A percentile compares a stretch with the other conserved stretches of the same genome.
Evolutionary conservation across 176 grass and related monocot genomes (phyloP).

Genomic region (Carex myosuroides): DNA sequence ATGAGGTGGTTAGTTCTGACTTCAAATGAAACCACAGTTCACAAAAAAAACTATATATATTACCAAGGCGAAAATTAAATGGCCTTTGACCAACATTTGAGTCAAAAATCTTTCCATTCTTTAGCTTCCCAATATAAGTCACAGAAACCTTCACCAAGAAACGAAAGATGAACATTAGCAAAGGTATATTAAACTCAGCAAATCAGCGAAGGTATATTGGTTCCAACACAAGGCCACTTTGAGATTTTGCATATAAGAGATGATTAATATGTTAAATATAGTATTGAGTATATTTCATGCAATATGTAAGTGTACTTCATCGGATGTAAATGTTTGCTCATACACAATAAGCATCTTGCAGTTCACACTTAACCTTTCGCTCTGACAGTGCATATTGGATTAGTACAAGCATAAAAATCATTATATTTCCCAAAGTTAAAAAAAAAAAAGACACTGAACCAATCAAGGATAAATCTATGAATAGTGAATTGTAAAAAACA

Average conservation of each 20-base stretch:
- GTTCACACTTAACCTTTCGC: neutral
- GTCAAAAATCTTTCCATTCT: slow-evolving; percentile 86
- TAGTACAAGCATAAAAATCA: no score
- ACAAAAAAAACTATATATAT: neutral
- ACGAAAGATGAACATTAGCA: neutral
- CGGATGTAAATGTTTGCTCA: neutral
- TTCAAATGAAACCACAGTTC: neutral
- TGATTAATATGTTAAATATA: neutral
- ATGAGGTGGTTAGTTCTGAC: neutral
- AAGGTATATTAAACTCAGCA: neutral
- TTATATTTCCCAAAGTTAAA: neutral
- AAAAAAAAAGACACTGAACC: neutral
- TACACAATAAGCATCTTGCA: neutral
- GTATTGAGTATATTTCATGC: neutral
- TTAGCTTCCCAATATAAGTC: slow-evolving; percentile 77
- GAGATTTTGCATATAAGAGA: neutral
- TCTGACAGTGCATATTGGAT: no score
- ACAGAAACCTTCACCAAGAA: slow-evolving; percentile 53
- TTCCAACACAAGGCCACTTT: neutral
- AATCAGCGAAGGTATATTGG: no score
- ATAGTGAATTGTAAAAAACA: no score
- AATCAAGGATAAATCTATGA: neutral
- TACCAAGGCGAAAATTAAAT: slow-evolving; percentile 91
- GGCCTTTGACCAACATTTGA: slow-evolving; percentile 55
- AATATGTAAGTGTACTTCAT: neutral